Base-by-base conservation (phyloP, 2,329 filamentous ascomycete genomes). In the Epichloe hybrida region DNA sequence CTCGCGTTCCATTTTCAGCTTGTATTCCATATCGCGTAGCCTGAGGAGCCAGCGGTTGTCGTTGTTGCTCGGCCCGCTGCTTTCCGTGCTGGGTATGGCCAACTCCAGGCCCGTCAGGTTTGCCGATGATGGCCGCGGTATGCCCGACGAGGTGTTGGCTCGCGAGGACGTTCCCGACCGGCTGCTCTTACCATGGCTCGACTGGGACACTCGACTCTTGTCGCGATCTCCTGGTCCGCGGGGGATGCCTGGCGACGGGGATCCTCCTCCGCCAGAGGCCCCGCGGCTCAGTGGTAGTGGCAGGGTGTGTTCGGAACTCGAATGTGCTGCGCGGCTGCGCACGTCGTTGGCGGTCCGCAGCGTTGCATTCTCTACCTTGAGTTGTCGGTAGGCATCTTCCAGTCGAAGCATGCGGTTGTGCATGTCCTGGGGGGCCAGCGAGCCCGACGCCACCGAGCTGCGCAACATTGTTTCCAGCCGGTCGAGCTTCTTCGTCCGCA, bases 1-100 rank as follows among this genome's bases (percentile, higher is more conserved):
- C 66, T 97, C 93, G 13, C 93, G 74, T 69, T 98, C 93, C 44
- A 86, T 83, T 66, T 95, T 95, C 17, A 98, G 73, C 58, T 94
- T 81, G 57, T 84, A 78, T 72, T 98, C 93, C 58, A 97, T 72
- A 63, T 97, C 90, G 52, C 88, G 81, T 36, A 97, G 73, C 6
- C 93, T 74, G 55, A 95, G 79, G 56, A 94, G 81, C 88, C 88
- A 95, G 57, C 85, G 80, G 56, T 86, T 83, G 58, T 91, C 84
- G 39, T 70, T 69, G 38, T 56, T 56, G 23, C 53, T 51, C 48
- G 58, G 55, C 52, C 52, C 51, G 5, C 60, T 57, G 5, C 20
- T 27, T 11, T 31, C 6, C 11, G 17, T 17, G 17, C 56, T 55
- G 0, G 62, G 43, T 1, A 61, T 48, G 0, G 61, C 59, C 55